These are phyloP conservation scores for Castanopsis chinensis DNA, from an alignment of 306 rosid species.

Conservation along the genomic window DNA sequence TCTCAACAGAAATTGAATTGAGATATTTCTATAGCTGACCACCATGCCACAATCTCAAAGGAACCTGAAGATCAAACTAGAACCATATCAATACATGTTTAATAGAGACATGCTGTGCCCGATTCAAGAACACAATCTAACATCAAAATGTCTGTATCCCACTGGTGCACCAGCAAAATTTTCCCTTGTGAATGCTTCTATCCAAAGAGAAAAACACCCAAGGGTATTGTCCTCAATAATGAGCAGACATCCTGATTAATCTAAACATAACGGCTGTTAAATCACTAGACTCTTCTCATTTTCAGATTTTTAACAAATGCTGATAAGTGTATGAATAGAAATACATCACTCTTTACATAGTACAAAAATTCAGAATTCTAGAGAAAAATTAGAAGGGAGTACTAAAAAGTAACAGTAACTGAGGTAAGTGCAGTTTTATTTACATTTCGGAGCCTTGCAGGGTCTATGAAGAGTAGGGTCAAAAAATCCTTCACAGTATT, in stretches of 20 bases:
- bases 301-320: neutral
- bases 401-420: neutral
- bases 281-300: neutral
- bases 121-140: neutral
- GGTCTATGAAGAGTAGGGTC: constrained; percentile 64
- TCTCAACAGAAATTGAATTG: neutral
- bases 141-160: neutral
- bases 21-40: neutral
- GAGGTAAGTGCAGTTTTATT: constrained; percentile 15
- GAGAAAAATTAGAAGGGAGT: neutral
- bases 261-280: neutral
- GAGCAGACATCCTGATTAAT: neutral
- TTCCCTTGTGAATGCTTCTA: neutral
- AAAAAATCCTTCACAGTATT: constrained; percentile 79
- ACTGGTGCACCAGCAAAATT: neutral
- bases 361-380: neutral
- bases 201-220: neutral
- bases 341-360: neutral
- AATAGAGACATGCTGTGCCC: neutral
- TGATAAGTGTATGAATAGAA: neutral
- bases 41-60: neutral
- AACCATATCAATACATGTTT: neutral
- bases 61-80: neutral
- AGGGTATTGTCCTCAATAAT: neutral
- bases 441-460: constrained; percentile 84